Evolutionary conservation across 208 protist genomes (phyloP), one percentile per base, ranked within the genome.

Genomic region (Sergeia podlipaevii): DNA sequence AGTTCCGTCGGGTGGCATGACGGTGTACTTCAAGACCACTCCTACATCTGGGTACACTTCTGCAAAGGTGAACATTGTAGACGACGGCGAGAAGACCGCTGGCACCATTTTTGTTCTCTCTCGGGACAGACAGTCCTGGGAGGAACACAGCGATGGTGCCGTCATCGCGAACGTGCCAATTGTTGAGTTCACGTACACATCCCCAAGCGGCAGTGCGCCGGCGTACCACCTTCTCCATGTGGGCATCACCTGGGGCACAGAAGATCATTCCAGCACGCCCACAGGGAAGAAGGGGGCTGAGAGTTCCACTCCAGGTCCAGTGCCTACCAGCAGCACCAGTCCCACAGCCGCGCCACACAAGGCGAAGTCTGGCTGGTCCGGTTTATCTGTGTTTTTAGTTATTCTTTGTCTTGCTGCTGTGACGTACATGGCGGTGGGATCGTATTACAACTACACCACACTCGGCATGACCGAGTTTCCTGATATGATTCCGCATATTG

Each of bases 401-500:
- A n/a, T 26, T 54, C 27, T 27, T 81, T 7, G 36, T 30, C 10
- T 13, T 80, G n/a, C 4, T 88, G 2, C 18, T 85, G 17, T 66
- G 2, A 17, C 60, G 11, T 94, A 85, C 56, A 42, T 91, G 41
- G 34, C 73, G 3, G 63, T 58, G 13, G 57, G 68, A 20, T 64
- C 74, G 7, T 64, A 64, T 20, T 76, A 88, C 60, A 91, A 91
- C 47, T 89, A 89, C 38, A 53, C 57, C 32, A 34, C 74, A 2
- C 64, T 65, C 10, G 75, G 74, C 17, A 70, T 85, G 21, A 71
- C 44, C 6, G 56, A 87, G 32, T 76, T 94, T 41, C 85, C 85
- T 29, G 75, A 87, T 4, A 88, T 88, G 52, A 38, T 94, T 17
- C 87, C 87, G 4, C 79, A 82, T 43, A 62, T 75, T 17, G 60